phyloP scores from a whole-genome alignment of 139 green algal genomes.

The Coelastrella sp. region DNA sequence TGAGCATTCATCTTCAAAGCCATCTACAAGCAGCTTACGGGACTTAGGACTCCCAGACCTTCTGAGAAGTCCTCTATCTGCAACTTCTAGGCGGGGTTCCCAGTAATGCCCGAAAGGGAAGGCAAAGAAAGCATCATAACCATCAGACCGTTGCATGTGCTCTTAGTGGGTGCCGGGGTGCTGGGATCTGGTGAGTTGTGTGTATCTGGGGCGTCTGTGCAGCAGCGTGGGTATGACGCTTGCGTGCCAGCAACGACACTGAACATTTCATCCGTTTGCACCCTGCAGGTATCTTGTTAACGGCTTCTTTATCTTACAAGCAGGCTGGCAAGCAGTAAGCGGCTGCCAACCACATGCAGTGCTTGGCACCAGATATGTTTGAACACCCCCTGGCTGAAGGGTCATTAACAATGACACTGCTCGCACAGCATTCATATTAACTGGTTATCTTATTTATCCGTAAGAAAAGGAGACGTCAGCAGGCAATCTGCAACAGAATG shows the following conservation, averaged over 20 bases:
- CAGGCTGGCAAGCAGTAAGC: slow-evolving; percentile 44
- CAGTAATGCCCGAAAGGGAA: neutral
- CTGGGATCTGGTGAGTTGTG: slow-evolving; percentile 5
- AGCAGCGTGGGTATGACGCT: neutral
- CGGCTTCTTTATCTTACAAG: slow-evolving; percentile 22
- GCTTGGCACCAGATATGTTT: no score
- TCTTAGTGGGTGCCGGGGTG: slow-evolving; percentile 5
- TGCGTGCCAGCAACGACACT: neutral
- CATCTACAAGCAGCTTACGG: no score
- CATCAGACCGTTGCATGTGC: slow-evolving; percentile 25
- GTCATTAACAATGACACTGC: no score
- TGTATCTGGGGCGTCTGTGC: neutral
- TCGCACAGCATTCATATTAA: no score
- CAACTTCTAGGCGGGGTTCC: no score
- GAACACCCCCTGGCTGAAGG: no score
- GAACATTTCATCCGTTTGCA: neutral
- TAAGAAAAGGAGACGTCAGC: no score
- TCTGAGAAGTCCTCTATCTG: no score
- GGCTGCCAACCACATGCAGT: neutral
- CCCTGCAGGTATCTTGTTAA: slow-evolving; percentile 17
- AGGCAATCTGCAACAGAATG: no score
- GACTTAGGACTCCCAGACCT: no score
- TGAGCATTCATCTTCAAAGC: no score
- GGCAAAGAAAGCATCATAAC: neutral
- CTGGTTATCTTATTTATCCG: no score